A percentile compares a stretch with the other conserved stretches of the same genome.
These are phyloP conservation scores for Platanus orientalis DNA, from an alignment of 164 flowering plant species.

Conservation along the genomic window DNA sequence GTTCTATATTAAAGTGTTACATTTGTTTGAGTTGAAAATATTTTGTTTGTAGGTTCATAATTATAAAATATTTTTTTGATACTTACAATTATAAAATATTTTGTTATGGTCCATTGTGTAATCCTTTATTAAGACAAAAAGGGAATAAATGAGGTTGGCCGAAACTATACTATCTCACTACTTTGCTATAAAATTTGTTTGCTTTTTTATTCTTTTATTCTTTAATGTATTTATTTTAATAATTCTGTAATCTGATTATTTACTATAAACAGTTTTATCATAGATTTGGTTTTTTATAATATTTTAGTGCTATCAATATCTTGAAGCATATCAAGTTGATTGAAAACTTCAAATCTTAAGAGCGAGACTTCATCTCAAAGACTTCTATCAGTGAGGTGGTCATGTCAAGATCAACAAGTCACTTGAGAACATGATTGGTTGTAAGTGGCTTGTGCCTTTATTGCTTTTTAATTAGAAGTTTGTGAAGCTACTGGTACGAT, in stretches of 20 bases:
- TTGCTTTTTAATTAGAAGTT: constrained; percentile 1
- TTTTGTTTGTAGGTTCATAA: too few species aligned
- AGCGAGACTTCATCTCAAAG: constrained; percentile 55
- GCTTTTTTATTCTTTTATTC: background rate
- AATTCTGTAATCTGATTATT: background rate
- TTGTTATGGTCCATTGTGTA: too few species aligned
- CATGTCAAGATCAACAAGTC: constrained; percentile 34
- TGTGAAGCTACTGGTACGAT: background rate
- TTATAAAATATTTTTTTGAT: too few species aligned
- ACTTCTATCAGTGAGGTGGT: constrained; percentile 38
- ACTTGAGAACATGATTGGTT: constrained; percentile 72
- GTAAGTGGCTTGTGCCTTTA: constrained; percentile 44
- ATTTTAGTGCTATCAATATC: constrained; percentile 71
- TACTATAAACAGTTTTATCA: background rate
- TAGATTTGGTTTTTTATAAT: constrained; percentile 8
- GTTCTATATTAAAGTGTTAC: too few species aligned
- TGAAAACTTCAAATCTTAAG: constrained; percentile 49
- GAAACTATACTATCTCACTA: background rate
- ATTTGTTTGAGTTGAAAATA: too few species aligned
- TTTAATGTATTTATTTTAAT: too few species aligned
- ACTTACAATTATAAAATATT: too few species aligned
- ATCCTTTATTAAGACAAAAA: too few species aligned
- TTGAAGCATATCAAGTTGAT: constrained; percentile 75
- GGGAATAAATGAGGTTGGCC: too few species aligned
- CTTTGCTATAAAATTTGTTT: background rate